phyloP scores from a whole-genome alignment of 805 yeast genomes.

The Candida yuanshanica region DNA sequence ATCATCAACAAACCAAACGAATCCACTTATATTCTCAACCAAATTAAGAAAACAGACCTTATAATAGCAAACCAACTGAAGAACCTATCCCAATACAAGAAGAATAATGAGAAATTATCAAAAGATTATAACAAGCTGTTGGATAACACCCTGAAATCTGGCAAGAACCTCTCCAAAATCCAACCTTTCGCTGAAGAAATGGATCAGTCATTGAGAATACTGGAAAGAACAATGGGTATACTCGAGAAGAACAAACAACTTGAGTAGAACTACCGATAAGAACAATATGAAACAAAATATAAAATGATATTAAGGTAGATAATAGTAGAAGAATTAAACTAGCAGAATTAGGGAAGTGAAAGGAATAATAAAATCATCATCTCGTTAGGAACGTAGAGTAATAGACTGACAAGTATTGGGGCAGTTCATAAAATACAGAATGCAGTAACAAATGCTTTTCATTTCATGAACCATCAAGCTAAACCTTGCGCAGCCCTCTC shows the following conservation, averaged over 20 bases:
- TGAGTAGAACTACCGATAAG: not conserved
- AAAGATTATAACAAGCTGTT: constrained; percentile 8
- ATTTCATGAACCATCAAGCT: constrained; percentile 17
- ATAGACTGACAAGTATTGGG: too few species aligned
- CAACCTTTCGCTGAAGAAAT: constrained; percentile 60
- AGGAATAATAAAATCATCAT: not conserved
- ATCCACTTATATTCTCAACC: constrained; percentile 6
- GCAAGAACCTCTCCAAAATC: constrained; percentile 24
- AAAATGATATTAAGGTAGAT: not conserved
- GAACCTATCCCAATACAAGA: constrained; percentile 10
- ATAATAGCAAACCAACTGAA: constrained; percentile 18
- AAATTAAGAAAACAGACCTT: constrained; percentile 18
- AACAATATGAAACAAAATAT: not conserved
- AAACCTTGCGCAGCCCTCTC: constrained; percentile 41
- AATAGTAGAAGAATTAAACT: not conserved
- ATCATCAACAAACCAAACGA: constrained; percentile 4
- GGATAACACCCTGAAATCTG: not conserved
- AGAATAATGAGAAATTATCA: constrained; percentile 4
- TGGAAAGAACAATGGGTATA: constrained; percentile 50
- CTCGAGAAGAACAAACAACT: constrained; percentile 26
- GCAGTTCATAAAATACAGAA: too few species aligned
- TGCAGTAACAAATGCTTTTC: too few species aligned
- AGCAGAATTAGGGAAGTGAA: too few species aligned
- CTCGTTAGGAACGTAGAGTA: not conserved
- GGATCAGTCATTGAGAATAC: constrained; percentile 66